Conservation (phyloP, 371 early-diverging fungal species). For the Capillidium rhysosporum region DNA sequence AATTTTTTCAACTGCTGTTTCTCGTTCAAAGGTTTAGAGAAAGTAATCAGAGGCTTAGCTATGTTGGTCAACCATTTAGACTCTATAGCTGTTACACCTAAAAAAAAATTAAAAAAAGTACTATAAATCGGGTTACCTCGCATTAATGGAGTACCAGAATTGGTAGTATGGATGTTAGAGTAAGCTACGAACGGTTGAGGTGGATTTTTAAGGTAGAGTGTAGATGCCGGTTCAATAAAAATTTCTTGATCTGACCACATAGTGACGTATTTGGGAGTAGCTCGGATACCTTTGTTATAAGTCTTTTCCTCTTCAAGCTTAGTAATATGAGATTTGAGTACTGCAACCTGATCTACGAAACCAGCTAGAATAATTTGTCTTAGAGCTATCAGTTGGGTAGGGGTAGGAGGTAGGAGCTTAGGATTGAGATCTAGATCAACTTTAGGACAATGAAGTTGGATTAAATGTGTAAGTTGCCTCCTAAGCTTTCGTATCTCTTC, state of each 20-base stretch:
- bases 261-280: slow-evolving; percentile 42
- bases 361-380: slow-evolving; percentile 75
- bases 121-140: not conserved
- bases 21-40: not conserved
- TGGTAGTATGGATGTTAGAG: slow-evolving; percentile 31
- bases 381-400: slow-evolving; percentile 22
- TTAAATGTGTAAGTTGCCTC: slow-evolving; percentile 59
- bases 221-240: slow-evolving; percentile 54
- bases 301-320: slow-evolving; percentile 25
- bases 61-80: slow-evolving; percentile 7
- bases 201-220: slow-evolving; percentile 38
- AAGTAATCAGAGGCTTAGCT: slow-evolving; percentile 4
- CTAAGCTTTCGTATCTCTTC: slow-evolving; percentile 76
- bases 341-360: slow-evolving; percentile 79
- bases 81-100: slow-evolving; percentile 10
- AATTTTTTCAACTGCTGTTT: not conserved
- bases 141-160: slow-evolving; percentile 8
- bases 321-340: slow-evolving; percentile 45
- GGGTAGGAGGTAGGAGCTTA: slow-evolving; percentile 10
- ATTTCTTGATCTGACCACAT: slow-evolving; percentile 59
- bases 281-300: slow-evolving; percentile 14
- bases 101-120: not conserved
- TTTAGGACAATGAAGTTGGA: slow-evolving; percentile 40
- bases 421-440: slow-evolving; percentile 25
- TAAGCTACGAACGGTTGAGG: slow-evolving; percentile 58